Percentiles rank a stretch among this genome's conserved stretches.
Conservation (phyloP, 805 yeast genomes). For the Kuraishia hungarica region DNA sequence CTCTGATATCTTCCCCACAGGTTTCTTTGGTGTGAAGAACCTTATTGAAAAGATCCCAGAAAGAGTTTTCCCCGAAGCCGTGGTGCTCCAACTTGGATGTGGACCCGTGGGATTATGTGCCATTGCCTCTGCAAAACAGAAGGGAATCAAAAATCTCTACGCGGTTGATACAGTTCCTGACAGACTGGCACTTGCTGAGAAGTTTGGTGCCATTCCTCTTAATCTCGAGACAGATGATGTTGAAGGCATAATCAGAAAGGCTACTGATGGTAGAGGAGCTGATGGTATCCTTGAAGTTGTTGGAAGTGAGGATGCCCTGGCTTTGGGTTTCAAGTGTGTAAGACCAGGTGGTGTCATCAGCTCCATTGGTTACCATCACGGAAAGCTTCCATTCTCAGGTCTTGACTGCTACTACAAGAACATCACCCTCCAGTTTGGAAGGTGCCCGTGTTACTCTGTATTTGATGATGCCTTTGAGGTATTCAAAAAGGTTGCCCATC, state of each 20-base stretch:
- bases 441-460: slow-evolving; percentile 54
- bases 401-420: slow-evolving; percentile 51
- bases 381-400: slow-evolving; percentile 45
- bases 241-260: slow-evolving; percentile 20
- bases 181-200: slow-evolving; percentile 33
- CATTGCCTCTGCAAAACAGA: slow-evolving; percentile 31
- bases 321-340: slow-evolving; percentile 41
- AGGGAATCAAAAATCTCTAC: slow-evolving; percentile 34
- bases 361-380: slow-evolving; percentile 56
- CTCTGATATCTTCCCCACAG: slow-evolving; percentile 62
- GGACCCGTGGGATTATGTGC: slow-evolving; percentile 58
- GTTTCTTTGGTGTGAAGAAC: slow-evolving; percentile 48
- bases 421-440: slow-evolving; percentile 48
- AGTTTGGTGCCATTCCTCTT: slow-evolving; percentile 41
- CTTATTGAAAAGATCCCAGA: slow-evolving; percentile 30
- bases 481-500: slow-evolving; percentile 33
- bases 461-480: slow-evolving; percentile 42
- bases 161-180: slow-evolving; percentile 42
- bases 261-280: slow-evolving; percentile 41
- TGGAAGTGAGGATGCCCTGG: slow-evolving; percentile 44
- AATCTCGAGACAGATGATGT: slow-evolving; percentile 34
- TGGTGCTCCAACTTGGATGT: slow-evolving; percentile 45
- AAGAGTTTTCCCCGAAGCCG: slow-evolving; percentile 24
- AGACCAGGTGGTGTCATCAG: slow-evolving; percentile 51
- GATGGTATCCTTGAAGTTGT: slow-evolving; percentile 57